Evolutionary conservation across 108 stramenopile genomes (phyloP).

Genomic region (Cyclotella atomus): DNA sequence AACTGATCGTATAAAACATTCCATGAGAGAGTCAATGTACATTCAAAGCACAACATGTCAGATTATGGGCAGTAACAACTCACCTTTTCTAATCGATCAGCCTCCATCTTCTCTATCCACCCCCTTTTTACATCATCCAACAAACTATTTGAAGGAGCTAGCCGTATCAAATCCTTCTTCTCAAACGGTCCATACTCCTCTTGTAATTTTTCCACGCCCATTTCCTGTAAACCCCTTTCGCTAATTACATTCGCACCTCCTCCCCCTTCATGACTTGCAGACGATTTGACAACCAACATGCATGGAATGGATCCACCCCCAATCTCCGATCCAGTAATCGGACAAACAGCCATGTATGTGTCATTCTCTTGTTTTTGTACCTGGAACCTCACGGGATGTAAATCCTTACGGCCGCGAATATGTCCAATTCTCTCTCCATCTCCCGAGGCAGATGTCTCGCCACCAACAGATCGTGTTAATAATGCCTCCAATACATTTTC

Average conservation of each 20-base stretch:
- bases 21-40: no score
- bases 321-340: conserved; percentile 70
- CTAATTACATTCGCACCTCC: conserved; percentile 69
- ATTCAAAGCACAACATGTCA: no score
- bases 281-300: conserved; percentile 50
- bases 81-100: conserved; percentile 47
- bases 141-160: conserved; percentile 61
- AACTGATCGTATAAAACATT: conserved; percentile 11
- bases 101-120: conserved; percentile 42
- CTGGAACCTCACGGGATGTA: conserved; percentile 70
- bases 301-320: conserved; percentile 64
- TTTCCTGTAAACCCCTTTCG: conserved; percentile 69
- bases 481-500: conserved; percentile 82
- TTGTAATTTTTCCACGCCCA: conserved; percentile 60
- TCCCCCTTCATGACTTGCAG: conserved; percentile 41
- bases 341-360: conserved; percentile 50
- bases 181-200: conserved; percentile 75
- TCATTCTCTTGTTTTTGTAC: conserved; percentile 4
- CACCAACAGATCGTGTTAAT: conserved; percentile 45
- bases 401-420: conserved; percentile 73
- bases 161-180: conserved; percentile 61
- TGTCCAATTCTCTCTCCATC: conserved; percentile 42
- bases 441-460: background rate
- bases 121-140: conserved; percentile 51
- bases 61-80: no score